Conservation (phyloP, 2,329 filamentous ascomycete genomes). For the Bretziella fagacearum region DNA sequence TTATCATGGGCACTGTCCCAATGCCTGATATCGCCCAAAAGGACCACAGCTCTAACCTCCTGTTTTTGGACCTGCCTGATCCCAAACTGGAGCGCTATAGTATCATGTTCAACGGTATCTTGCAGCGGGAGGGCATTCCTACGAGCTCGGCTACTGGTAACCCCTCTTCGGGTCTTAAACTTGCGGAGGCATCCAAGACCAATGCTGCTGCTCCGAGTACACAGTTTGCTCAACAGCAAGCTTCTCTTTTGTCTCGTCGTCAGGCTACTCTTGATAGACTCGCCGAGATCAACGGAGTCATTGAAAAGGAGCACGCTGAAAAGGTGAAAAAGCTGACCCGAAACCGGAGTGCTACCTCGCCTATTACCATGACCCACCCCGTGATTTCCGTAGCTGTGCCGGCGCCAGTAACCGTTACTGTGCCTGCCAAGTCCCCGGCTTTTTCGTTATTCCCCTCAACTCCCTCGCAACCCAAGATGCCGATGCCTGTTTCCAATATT, state of each 20-base stretch:
- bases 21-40: slow-evolving; percentile 10
- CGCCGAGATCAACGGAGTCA: slow-evolving; percentile 31
- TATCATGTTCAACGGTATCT: slow-evolving; percentile 72
- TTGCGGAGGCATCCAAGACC: neutral
- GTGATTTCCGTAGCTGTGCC: slow-evolving; percentile 5
- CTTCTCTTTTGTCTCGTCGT: slow-evolving; percentile 35
- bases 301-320: slow-evolving; percentile 12
- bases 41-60: slow-evolving; percentile 23
- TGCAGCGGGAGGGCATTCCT: slow-evolving; percentile 28
- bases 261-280: slow-evolving; percentile 43
- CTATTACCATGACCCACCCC: slow-evolving; percentile 5
- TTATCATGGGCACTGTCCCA: neutral
- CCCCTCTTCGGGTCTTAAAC: neutral
- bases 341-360: slow-evolving; percentile 12
- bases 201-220: neutral
- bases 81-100: slow-evolving; percentile 78
- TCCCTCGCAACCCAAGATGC: slow-evolving; percentile 17
- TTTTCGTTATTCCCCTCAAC: slow-evolving; percentile 30
- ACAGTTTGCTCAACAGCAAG: slow-evolving; percentile 17
- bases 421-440: slow-evolving; percentile 24
- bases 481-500: slow-evolving; percentile 8
- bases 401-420: neutral
- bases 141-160: neutral
- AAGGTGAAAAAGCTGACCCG: slow-evolving; percentile 4
- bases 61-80: slow-evolving; percentile 67